Percentiles rank a stretch among this genome's conserved stretches.
Conservation (phyloP, 2,329 filamentous ascomycete genomes). For the Venturia aucupariae region DNA sequence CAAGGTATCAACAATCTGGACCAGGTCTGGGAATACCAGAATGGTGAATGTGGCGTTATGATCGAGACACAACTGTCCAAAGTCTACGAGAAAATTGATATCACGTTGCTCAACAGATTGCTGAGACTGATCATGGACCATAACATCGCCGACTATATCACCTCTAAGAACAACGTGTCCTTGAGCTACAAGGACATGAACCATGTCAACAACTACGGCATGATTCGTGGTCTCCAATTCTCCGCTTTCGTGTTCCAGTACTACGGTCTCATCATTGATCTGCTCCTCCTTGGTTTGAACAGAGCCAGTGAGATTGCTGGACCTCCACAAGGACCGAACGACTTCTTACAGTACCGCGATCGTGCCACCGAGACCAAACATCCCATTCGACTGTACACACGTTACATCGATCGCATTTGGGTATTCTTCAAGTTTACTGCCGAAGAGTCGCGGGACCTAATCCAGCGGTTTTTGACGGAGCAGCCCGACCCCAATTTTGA, state of each 20-base stretch:
- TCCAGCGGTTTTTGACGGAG: slow-evolving; percentile 95
- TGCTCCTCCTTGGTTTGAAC: slow-evolving; percentile 84
- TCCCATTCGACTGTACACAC: slow-evolving; percentile 92
- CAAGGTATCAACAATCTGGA: slow-evolving; percentile 98
- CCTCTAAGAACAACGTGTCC: slow-evolving; percentile 98
- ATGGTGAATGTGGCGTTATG: slow-evolving; percentile 97
- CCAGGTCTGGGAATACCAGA: slow-evolving; percentile 85
- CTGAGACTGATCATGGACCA: slow-evolving; percentile 97
- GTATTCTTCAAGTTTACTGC: slow-evolving; percentile 90
- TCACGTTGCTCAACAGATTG: slow-evolving; percentile 88
- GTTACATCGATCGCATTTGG: slow-evolving; percentile 98
- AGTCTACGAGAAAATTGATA: slow-evolving; percentile 97
- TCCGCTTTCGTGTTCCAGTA: slow-evolving; percentile 99
- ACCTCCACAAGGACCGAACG: slow-evolving; percentile 85
- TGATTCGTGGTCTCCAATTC: slow-evolving; percentile 97
- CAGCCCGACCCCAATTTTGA: slow-evolving; percentile 98
- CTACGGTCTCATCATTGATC: slow-evolving; percentile 90
- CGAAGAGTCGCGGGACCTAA: slow-evolving; percentile 89
- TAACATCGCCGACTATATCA: slow-evolving; percentile 98
- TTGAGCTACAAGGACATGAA: slow-evolving; percentile 99
- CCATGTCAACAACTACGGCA: slow-evolving; percentile 95
- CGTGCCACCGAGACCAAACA: slow-evolving; percentile 85
- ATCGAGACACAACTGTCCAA: slow-evolving; percentile 98
- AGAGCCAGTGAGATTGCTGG: slow-evolving; percentile 97
- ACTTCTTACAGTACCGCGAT: slow-evolving; percentile 95